Conservation (phyloP, 2,329 filamentous ascomycete genomes). For the Trichoderma hamatum region DNA sequence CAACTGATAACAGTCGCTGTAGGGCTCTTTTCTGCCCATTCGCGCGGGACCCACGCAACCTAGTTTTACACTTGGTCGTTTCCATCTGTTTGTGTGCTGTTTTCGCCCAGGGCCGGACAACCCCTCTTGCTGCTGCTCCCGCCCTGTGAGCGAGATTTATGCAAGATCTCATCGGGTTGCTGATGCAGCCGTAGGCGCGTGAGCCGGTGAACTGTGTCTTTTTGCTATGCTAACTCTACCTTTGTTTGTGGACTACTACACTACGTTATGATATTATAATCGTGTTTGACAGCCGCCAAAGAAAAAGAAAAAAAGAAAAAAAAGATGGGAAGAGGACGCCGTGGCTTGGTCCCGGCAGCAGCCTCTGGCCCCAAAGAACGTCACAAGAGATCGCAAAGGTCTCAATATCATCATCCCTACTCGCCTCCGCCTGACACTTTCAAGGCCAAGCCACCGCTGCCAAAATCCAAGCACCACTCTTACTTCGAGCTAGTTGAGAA, state of each 20-base stretch:
- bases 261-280: constrained; percentile 7
- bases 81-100: neutral
- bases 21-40: constrained; percentile 13
- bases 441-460: constrained; percentile 44
- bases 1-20: constrained; percentile 3
- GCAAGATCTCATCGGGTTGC: constrained; percentile 12
- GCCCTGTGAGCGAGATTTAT: constrained; percentile 15
- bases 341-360: constrained; percentile 38
- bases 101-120: neutral
- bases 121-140: constrained; percentile 9
- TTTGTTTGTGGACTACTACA: constrained; percentile 6
- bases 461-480: constrained; percentile 60
- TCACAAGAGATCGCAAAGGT: constrained; percentile 40
- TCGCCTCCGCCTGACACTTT: constrained; percentile 40
- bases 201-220: constrained; percentile 15
- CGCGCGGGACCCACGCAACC: constrained; percentile 16
- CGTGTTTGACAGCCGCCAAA: constrained; percentile 20
- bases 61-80: neutral
- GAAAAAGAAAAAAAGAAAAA: constrained; percentile 28
- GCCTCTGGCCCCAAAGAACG: constrained; percentile 42
- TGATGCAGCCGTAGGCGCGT: constrained; percentile 18
- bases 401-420: constrained; percentile 40
- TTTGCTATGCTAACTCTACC: constrained; percentile 6
- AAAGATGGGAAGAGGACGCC: constrained; percentile 44
- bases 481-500: constrained; percentile 69